phyloP scores from a whole-genome alignment of 352 stramenopile genomes.

The Pythium pyrilobum region DNA sequence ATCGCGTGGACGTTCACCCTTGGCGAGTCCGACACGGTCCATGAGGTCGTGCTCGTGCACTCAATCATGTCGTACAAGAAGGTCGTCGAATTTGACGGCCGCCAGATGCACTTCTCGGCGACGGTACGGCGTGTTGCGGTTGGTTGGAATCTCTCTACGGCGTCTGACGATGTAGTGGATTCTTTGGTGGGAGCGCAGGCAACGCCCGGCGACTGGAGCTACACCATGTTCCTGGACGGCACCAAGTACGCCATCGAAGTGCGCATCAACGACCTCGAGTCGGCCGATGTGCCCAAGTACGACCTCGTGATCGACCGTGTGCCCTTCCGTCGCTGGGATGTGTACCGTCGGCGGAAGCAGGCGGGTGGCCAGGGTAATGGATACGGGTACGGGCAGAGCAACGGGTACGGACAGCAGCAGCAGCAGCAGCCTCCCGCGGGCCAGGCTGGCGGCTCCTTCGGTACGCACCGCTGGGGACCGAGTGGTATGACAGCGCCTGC shows the following conservation, averaged over 20 bases:
- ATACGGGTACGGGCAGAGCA: background rate
- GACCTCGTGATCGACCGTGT: slow-evolving; percentile 76
- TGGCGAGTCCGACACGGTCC: slow-evolving; percentile 59
- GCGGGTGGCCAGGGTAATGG: background rate
- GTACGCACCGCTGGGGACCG: slow-evolving; percentile 63
- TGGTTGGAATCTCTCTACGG: background rate
- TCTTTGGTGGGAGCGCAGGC: too few relatives aligned
- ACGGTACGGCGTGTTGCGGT: slow-evolving; percentile 31
- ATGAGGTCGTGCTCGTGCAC: slow-evolving; percentile 76
- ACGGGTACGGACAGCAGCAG: slow-evolving; percentile 16
- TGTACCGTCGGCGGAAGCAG: slow-evolving; percentile 70
- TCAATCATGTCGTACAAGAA: slow-evolving; percentile 88
- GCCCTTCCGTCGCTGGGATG: slow-evolving; percentile 79
- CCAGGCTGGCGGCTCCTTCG: slow-evolving; percentile 32
- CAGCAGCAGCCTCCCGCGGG: slow-evolving; percentile 5
- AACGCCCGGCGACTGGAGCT: slow-evolving; percentile 69
- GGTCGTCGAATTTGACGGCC: slow-evolving; percentile 72
- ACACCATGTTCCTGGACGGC: slow-evolving; percentile 72
- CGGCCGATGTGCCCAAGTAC: slow-evolving; percentile 77
- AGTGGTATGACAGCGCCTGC: slow-evolving; percentile 34
- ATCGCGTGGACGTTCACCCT: slow-evolving; percentile 81
- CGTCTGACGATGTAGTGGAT: background rate
- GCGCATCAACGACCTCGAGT: slow-evolving; percentile 80
- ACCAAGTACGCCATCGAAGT: slow-evolving; percentile 76
- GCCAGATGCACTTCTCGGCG: slow-evolving; percentile 77